These are phyloP conservation scores for Acanthamoeba sp. DNA, from an alignment of 208 protist genomes.

Conservation along the genomic window DNA sequence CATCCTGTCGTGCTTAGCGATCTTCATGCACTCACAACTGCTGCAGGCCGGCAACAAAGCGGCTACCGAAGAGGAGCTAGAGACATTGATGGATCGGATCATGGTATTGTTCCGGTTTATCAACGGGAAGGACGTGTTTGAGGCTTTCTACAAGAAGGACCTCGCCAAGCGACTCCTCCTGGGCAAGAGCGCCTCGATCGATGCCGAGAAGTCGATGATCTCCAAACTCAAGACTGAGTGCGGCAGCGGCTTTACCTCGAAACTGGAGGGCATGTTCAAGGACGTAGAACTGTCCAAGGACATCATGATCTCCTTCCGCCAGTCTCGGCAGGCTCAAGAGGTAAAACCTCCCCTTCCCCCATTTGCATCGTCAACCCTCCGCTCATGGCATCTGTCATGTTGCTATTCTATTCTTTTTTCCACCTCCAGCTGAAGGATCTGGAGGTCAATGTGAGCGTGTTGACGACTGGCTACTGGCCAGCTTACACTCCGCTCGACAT, in stretches of 20 bases:
- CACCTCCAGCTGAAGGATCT: slow-evolving; percentile 51
- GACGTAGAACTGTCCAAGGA: slow-evolving; percentile 90
- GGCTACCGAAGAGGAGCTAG: slow-evolving; percentile 87
- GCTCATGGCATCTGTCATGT: neutral
- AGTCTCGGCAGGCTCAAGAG: slow-evolving; percentile 24
- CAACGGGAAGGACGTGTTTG: slow-evolving; percentile 95
- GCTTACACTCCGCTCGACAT: slow-evolving; percentile 81
- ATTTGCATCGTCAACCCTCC: neutral
- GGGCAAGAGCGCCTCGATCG: slow-evolving; percentile 89
- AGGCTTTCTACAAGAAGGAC: slow-evolving; percentile 96
- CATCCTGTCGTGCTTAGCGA: neutral
- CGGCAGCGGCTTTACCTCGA: slow-evolving; percentile 94
- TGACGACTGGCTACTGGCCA: slow-evolving; percentile 95
- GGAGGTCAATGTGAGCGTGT: slow-evolving; percentile 92
- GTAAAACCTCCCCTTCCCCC: neutral
- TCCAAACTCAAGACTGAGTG: slow-evolving; percentile 94
- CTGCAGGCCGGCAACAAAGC: slow-evolving; percentile 79
- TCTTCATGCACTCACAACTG: neutral
- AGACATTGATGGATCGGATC: slow-evolving; percentile 82
- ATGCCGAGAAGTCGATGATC: slow-evolving; percentile 95
- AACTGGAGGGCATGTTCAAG: slow-evolving; percentile 98
- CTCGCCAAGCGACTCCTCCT: slow-evolving; percentile 95
- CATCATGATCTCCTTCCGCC: slow-evolving; percentile 81
- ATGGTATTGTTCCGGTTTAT: slow-evolving; percentile 93
- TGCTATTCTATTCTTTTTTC: neutral